Conservation (phyloP, 371 early-diverging fungal species). For the Mucor saturninus region DNA sequence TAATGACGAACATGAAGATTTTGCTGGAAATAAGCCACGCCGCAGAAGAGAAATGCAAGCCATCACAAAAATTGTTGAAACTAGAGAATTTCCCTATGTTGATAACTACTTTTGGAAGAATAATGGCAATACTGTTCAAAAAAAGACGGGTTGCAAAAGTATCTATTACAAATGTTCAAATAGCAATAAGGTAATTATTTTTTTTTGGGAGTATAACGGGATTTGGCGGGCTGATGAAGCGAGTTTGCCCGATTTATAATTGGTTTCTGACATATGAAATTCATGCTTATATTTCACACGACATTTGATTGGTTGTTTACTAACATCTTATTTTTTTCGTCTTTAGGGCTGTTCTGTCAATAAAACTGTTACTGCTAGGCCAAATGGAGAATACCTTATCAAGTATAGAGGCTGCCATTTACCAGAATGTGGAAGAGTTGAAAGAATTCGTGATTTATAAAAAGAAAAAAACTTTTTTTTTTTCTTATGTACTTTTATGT, state of each 20-base stretch:
- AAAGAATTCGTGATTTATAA: constrained; percentile 50
- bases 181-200: constrained; percentile 39
- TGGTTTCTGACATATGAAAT: constrained; percentile 34
- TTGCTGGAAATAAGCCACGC: constrained; percentile 19
- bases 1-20: constrained; percentile 8
- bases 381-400: constrained; percentile 63
- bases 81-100: constrained; percentile 57
- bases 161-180: constrained; percentile 62
- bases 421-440: constrained; percentile 56
- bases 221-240: constrained; percentile 33
- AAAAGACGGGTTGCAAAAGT: constrained; percentile 69
- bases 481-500: constrained; percentile 2
- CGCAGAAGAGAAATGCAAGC: constrained; percentile 71
- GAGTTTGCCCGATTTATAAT: constrained; percentile 32
- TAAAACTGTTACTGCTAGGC: constrained; percentile 65
- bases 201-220: constrained; percentile 19
- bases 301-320: constrained; percentile 9
- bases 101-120: constrained; percentile 69
- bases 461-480: background rate
- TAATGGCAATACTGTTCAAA: constrained; percentile 62
- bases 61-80: constrained; percentile 68
- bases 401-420: constrained; percentile 68
- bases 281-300: constrained; percentile 34
- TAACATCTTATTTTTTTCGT: constrained; percentile 5
- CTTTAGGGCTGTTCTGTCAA: constrained; percentile 63